phyloP scores from a whole-genome alignment of 345 rosid genomes.

The Alliaria petiolata region DNA sequence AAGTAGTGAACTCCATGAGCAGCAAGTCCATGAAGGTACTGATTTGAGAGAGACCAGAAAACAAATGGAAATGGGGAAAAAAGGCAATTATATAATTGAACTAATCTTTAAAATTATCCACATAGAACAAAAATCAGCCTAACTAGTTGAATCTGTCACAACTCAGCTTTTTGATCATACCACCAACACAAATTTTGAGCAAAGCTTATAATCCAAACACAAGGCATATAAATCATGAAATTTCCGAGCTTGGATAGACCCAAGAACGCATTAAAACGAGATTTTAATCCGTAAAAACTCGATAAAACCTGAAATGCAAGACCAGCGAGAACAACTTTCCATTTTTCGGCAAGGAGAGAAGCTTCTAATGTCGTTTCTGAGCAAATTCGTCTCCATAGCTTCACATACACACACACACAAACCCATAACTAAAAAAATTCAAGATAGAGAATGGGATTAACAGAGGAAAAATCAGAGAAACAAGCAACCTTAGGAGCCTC shows the following conservation, averaged over 20 bases:
- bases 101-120: no score
- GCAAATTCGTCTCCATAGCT: slow-evolving; percentile 83
- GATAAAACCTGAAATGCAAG: slow-evolving; percentile 55
- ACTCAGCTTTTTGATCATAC: no score
- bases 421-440: neutral
- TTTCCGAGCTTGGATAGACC: neutral
- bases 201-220: no score
- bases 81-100: no score
- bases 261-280: neutral
- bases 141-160: no score
- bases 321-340: slow-evolving; percentile 73
- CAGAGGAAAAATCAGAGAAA: neutral
- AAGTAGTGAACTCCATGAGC: slow-evolving; percentile 86
- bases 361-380: slow-evolving; percentile 55
- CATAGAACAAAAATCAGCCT: no score
- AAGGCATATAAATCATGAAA: no score
- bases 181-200: no score
- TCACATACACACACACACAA: slow-evolving; percentile 8
- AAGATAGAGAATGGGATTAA: neutral
- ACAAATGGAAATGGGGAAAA: neutral
- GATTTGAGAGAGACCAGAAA: slow-evolving; percentile 3
- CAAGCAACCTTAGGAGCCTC: slow-evolving; percentile 74
- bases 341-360: slow-evolving; percentile 59
- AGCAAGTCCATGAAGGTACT: slow-evolving; percentile 86
- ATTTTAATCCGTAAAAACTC: neutral